Evolutionary conservation across 306 rosid species (phyloP).

Genomic region (Malus domestica): ASM211411v1 NC_041799.1:30561501-30562000

Average conservation of each 20-base stretch:
- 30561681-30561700: conserved; percentile 94
- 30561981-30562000: conserved; percentile 95
- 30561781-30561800: too few species aligned
- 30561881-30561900: conserved; percentile 73
- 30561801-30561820: background rate
- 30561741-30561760: conserved; percentile 7
- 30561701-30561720: conserved; percentile 91
- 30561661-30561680: conserved; percentile 91
- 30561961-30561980: conserved; percentile 94
- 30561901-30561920: conserved; percentile 82
- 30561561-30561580: conserved; percentile 90
- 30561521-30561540: background rate
- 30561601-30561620: conserved; percentile 92
- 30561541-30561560: conserved; percentile 8
- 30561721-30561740: conserved; percentile 41
- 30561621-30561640: conserved; percentile 95
- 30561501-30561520: conserved; percentile 13
- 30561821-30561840: background rate
- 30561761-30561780: background rate
- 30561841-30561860: conserved; percentile 73
- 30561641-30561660: conserved; percentile 84
- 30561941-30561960: conserved; percentile 87
- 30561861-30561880: conserved; percentile 68
- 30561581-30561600: conserved; percentile 92
- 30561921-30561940: conserved; percentile 92